phyloP scores from a whole-genome alignment of 345 rosid genomes.

The Passiflora organensis region DNA sequence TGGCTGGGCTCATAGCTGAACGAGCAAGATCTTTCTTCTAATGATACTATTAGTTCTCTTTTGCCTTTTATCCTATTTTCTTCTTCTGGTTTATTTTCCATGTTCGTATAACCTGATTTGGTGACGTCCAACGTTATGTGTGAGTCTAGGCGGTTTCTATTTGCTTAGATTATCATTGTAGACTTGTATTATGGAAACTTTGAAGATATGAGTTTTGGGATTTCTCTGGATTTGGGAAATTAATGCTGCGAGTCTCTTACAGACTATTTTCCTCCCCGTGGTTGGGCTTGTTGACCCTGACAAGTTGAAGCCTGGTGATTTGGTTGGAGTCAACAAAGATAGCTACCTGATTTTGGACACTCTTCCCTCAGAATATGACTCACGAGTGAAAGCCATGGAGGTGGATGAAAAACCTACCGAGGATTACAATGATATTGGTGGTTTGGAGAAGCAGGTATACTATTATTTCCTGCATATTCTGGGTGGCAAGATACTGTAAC shows the following conservation, averaged over 20 bases:
- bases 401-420: constrained; percentile 99
- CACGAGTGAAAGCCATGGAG: constrained; percentile 98
- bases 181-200: no score
- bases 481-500: not conserved
- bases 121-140: no score
- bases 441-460: constrained; percentile 90
- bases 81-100: no score
- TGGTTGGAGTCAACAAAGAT: constrained; percentile 98
- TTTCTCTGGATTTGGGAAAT: no score
- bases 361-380: constrained; percentile 93
- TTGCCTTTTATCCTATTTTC: no score
- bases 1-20: no score
- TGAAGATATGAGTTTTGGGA: no score
- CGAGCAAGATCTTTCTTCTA: no score
- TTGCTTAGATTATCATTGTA: no score
- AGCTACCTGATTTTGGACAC: constrained; percentile 95
- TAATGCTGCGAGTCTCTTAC: not conserved
- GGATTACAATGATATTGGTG: constrained; percentile 98
- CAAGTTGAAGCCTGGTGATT: constrained; percentile 91
- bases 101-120: no score
- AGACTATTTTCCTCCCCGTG: constrained; percentile 97
- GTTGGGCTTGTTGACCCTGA: constrained; percentile 99
- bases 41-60: no score
- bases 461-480: not conserved
- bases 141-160: no score